Conservation (phyloP, 1,284 basidiomycete genomes). For the Pseudomicrostroma phylloplanum region DNA sequence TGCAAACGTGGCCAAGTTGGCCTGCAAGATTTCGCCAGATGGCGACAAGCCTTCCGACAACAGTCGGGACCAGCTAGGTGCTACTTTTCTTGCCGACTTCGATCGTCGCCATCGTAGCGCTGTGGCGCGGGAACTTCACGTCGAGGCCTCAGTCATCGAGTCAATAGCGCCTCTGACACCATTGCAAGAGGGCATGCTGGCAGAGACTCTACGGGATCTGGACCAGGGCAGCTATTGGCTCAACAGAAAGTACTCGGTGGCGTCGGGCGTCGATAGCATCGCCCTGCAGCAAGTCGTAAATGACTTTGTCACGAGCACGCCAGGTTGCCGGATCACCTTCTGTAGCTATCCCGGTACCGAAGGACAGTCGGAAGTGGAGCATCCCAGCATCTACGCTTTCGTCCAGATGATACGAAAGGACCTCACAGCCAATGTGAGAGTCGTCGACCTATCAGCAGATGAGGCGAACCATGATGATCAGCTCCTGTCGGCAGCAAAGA, state of each 20-base stretch:
- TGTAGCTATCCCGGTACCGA: neutral
- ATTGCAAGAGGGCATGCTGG: constrained; percentile 45
- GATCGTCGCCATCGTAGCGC: constrained; percentile 19
- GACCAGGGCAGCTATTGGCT: constrained; percentile 31
- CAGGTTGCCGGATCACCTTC: neutral
- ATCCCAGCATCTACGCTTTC: neutral
- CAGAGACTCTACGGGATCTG: constrained; percentile 33
- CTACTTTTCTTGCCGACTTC: constrained; percentile 11
- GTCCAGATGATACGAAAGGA: neutral
- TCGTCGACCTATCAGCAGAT: neutral
- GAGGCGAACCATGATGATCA: neutral
- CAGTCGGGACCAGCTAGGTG: neutral
- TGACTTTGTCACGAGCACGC: neutral
- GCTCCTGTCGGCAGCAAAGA: constrained; percentile 17
- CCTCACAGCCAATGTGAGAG: neutral
- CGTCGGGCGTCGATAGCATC: neutral
- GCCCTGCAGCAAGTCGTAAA: too few relatives aligned
- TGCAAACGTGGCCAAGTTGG: constrained; percentile 25
- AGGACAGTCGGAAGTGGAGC: too few relatives aligned
- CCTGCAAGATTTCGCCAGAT: neutral
- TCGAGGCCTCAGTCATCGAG: neutral
- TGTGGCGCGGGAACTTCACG: constrained; percentile 6
- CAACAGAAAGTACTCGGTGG: constrained; percentile 21
- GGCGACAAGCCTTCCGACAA: neutral
- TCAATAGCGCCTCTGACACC: constrained; percentile 31